Evolutionary conservation across 2,329 filamentous ascomycete genomes (phyloP), one percentile per base, ranked within the genome.

Genomic region (Neophaeococcomyces mojaviensis): DNA sequence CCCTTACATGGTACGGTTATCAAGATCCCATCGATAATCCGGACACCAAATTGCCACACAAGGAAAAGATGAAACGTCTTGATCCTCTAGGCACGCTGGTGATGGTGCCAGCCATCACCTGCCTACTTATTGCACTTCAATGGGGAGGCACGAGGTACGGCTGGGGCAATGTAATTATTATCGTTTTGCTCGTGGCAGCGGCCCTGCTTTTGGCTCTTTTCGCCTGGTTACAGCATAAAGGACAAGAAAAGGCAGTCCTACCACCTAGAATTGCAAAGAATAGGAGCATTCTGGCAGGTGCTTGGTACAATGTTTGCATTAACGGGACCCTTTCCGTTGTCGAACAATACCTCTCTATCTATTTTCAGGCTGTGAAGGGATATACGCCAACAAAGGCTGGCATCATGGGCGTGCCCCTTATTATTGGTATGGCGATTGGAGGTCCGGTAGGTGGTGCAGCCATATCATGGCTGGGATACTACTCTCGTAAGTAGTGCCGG

Each of bases 171-270:
- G 47, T 46, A 4, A 64, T 61, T 7, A 63, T 74, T 39, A 69
- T 74, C 35, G 66, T 63, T 0, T 59, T 76, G 3, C 68, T 76
- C 20, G 63, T 73, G 1, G 60, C 76, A 2, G 72, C 72, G 48
- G 55, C 54, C 0, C 12, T 64, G 18, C 44, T 65, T 9, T 46
- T 56, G 6, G 46, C 56, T 20, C 47, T 71, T 18, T 81, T 81
- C 49, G 52, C 70, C 31, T 65, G 56, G 39, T 61, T 76, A 43
- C 64, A 70, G 60, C 46, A 68, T 28, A 65, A 66, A 56, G 61
- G 68, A 46, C 64, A 67, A 13, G 71, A 76, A 16, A 62, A 64
- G 30, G 73, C 69, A 1, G 70, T 69, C 5, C 57, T 77, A 4
- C 74, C 72, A 9, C 69, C 68, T 15, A 61, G 68, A 10, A 63